A percentile compares a stretch with the other conserved stretches of the same genome.
Evolutionary conservation across 2,329 filamentous ascomycete genomes (phyloP).

Genomic region (Arthrobotrys sphaeroides): DNA sequence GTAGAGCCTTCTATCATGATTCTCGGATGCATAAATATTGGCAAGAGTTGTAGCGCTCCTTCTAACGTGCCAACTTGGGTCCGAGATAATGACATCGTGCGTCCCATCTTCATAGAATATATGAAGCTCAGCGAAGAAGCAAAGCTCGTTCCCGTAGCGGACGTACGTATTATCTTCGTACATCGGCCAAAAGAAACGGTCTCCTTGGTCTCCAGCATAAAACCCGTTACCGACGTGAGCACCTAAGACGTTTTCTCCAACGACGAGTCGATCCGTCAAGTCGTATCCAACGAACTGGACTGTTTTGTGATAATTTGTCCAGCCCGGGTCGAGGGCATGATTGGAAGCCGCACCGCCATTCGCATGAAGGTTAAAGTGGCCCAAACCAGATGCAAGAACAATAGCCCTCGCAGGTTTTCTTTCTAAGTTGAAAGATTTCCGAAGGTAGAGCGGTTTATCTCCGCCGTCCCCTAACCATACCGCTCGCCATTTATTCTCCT

Average conservation of each 20-base stretch:
- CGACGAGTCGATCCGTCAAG: conserved; percentile 59
- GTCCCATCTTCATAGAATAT: conserved; percentile 61
- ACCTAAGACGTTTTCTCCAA: conserved; percentile 60
- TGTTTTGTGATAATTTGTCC: conserved; percentile 62
- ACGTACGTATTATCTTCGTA: conserved; percentile 63
- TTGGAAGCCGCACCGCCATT: conserved; percentile 60
- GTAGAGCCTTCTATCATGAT: conserved; percentile 60
- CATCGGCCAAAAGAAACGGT: conserved; percentile 63
- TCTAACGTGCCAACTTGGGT: conserved; percentile 61
- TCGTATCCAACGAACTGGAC: conserved; percentile 64
- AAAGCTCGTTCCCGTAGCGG: conserved; percentile 61
- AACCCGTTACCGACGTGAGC: conserved; percentile 64
- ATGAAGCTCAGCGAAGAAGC: conserved; percentile 62
- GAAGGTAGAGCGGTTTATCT: conserved; percentile 62
- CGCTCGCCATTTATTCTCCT: conserved; percentile 62
- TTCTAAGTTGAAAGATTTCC: conserved; percentile 59
- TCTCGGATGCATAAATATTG: conserved; percentile 63
- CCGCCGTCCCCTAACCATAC: conserved; percentile 62
- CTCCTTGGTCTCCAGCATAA: conserved; percentile 63
- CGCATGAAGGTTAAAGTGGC: conserved; percentile 62
- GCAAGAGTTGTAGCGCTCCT: conserved; percentile 62
- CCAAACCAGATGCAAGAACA: conserved; percentile 61
- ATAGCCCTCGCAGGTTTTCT: conserved; percentile 60
- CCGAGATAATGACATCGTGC: conserved; percentile 60
- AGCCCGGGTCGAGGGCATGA: conserved; percentile 62